Conservation (phyloP, 305 asterid species). For the Rubia occidens region DNA sequence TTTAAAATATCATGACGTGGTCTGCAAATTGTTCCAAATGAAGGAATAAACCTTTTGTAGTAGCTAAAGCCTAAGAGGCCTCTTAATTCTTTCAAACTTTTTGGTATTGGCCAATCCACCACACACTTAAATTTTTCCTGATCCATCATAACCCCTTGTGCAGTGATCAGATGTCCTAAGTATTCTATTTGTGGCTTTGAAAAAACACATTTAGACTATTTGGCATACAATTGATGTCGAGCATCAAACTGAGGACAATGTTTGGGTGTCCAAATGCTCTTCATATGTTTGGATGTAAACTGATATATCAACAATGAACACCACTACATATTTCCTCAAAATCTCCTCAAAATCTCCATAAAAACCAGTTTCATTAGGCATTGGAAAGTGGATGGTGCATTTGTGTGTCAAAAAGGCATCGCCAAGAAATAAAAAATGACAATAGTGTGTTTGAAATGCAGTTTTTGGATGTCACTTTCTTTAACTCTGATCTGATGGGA, state of each 20-base stretch:
- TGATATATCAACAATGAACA: not conserved
- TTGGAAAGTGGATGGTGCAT: not conserved
- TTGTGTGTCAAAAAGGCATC: not conserved
- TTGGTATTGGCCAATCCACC: not conserved
- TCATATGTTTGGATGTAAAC: not conserved
- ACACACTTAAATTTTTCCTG: not conserved
- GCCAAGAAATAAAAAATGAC: not conserved
- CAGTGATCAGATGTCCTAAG: conserved; percentile 1
- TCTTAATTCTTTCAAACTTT: not conserved
- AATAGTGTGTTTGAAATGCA: not conserved
- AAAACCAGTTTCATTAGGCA: not conserved
- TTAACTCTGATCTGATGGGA: not conserved
- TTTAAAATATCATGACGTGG: not conserved
- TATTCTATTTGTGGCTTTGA: not conserved
- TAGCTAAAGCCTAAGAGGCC: not conserved
- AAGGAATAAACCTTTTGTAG: not conserved
- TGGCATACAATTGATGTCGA: not conserved
- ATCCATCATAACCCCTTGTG: not conserved
- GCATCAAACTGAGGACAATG: too few relatives aligned
- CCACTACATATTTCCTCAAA: not conserved
- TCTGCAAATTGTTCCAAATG: not conserved
- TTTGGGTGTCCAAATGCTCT: too few relatives aligned
- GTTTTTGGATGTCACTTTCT: not conserved
- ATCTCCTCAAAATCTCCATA: too few relatives aligned
- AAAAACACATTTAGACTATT: conserved; percentile 1